Base-by-base conservation (phyloP, 306 rosid genomes). In the Lathyrus sativus region DNA sequence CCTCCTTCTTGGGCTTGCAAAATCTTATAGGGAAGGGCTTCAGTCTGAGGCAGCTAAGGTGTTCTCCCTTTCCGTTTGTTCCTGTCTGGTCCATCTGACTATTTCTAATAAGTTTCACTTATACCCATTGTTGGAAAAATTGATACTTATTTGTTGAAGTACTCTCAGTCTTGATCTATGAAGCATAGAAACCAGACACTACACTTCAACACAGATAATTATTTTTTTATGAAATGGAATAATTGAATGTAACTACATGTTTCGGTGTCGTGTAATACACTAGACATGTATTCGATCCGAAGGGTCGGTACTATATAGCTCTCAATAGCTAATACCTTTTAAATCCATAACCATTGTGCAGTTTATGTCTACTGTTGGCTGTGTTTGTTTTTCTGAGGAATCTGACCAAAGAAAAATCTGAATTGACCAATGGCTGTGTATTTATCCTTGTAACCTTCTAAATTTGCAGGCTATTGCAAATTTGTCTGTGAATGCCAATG, bases 11-110 rank as follows among this genome's bases (percentile, higher is more conserved):
- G 84, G 85, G 62, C 76, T 95, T 5, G 97, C 99, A 26, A 91
- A 87, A 83, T 95, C 99, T 46, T 95, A 91, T 89, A 82, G 99
- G 77, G 99, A 95, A 78, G 99, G 99, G 56, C 97, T 91, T 67
- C 99, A 95, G 65, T 89, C 99, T 46, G 99, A 91, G 87, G 96
- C 96, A 18, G 99, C 99, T 61, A 95, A 95, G 95, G 99, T 95
- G 78, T 60, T 38, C 62, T 43, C 53, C 65, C 51, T 57, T 31
- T 3, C 56, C 13, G 50, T 67, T 61, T 26, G 17, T 68, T 39
- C 33, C 29, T 33, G 35, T 61, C 22, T 60, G 44, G 22, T 19
- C 72, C 11, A 3, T 66, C 43, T 62, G 19, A 28, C 70, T 11
- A 60, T 72, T 31, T 15, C 37, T 72, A 68, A 41, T 73, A 39